Evolutionary conservation across 805 yeast genomes (phyloP), one percentile per base, ranked within the genome.

Genomic region (Monosporozyma yasuniensis): DNA sequence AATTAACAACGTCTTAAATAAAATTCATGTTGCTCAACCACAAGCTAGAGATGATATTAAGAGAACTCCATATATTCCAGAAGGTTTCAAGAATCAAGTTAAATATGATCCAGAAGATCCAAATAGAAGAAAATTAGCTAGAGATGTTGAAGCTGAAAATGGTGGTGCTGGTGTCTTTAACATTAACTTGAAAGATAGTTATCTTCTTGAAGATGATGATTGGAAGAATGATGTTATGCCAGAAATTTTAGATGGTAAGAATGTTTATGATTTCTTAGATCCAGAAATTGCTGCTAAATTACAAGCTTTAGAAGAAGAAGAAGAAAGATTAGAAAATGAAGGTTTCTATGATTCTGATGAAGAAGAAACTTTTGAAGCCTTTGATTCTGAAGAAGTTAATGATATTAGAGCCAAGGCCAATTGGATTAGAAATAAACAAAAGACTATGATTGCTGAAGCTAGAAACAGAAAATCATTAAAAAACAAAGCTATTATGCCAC

Each of bases 111-210:
- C 75, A 21, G 76, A 77, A 57, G 96, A 88, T 70, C 93, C 96
- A 56, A 77, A 84, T 63, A 81, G 96, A 68, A 79, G 89, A 65
- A 75, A 63, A 57, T 77, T 93, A 61, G 89, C 95, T 38, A 79
- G 87, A 63, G 98, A 93, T 65, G 75, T 89, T 54, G 99, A 93
- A 73, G 84, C 78, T 46, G 96, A 85, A 67, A 87, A 93, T 62
- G 99, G 99, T 66, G 99, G 99, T 66, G 97, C 99, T 42, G 99
- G 99, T 76, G 99, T 93, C 34, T 93, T 73, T 76, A 93, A 89
- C 73, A 80, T 93, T 65, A 89, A 93, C 73, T 76, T 93, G 72
- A 87, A 89, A 68, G 98, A 91, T 65, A 85, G 83, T 63, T 93
- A 95, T 70, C 59, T 93, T 54, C 75, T 93, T 59, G 99, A 91